phyloP scores from a whole-genome alignment of 2,329 filamentous ascomycete genomes.

The Knufia petricola region DNA sequence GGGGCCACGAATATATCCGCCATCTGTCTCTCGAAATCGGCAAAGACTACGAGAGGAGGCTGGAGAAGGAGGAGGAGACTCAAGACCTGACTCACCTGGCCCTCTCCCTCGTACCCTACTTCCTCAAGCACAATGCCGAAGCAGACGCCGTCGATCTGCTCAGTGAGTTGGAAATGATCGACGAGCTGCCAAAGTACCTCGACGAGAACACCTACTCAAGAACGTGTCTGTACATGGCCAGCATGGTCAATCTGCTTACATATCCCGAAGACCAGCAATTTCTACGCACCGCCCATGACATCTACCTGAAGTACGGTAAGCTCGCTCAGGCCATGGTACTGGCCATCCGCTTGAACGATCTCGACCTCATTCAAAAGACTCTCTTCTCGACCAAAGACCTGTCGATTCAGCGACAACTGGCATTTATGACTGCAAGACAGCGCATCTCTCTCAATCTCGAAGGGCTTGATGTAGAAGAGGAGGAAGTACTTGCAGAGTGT shows the following conservation, averaged over 20 bases:
- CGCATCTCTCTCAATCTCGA: conserved; percentile 59
- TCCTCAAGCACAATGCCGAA: conserved; percentile 94
- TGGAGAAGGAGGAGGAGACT: conserved; percentile 74
- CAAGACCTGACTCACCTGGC: conserved; percentile 80
- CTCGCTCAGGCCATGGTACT: conserved; percentile 87
- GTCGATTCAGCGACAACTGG: conserved; percentile 82
- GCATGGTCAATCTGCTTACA: conserved; percentile 95
- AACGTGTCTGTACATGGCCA: conserved; percentile 96
- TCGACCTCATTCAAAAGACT: conserved; percentile 69
- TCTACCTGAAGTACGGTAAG: conserved; percentile 89
- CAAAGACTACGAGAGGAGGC: conserved; percentile 79
- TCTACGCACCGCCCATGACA: conserved; percentile 80
- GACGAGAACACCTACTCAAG: conserved; percentile 89
- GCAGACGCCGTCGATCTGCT: conserved; percentile 95
- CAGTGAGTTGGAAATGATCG: conserved; percentile 95
- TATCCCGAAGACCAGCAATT: conserved; percentile 97
- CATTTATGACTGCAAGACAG: conserved; percentile 84
- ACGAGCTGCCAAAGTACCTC: conserved; percentile 76
- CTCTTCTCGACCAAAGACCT: conserved; percentile 73
- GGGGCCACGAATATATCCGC: conserved; percentile 97
- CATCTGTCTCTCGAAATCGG: conserved; percentile 94
- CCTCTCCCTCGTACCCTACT: conserved; percentile 77
- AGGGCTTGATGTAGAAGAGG: conserved; percentile 56
- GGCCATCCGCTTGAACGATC: conserved; percentile 85
- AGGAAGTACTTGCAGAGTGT: conserved; percentile 68